Evolutionary conservation across 495 filamentous ascomycete genomes (phyloP).

Genomic region (Niebla homalea): DNA sequence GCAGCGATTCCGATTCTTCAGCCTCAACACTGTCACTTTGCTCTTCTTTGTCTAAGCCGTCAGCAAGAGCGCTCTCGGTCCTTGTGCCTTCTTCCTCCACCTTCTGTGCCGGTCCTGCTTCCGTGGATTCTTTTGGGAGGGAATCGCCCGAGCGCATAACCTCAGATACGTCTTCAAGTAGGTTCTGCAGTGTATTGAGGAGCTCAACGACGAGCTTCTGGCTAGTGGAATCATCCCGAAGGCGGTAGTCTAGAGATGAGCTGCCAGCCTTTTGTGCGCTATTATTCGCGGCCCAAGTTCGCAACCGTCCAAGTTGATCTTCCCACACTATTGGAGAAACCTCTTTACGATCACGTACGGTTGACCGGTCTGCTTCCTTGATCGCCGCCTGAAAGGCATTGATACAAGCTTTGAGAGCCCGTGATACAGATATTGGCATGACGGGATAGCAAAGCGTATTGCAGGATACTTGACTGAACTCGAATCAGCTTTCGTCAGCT

Average conservation of each 20-base stretch:
- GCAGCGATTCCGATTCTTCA: not conserved
- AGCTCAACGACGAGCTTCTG: not conserved
- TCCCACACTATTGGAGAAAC: not conserved
- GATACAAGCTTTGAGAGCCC: too few species aligned
- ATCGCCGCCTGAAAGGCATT: not conserved
- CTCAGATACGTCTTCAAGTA: not conserved
- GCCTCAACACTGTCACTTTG: not conserved
- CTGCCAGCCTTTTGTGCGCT: not conserved
- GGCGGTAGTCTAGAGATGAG: slow-evolving; percentile 6
- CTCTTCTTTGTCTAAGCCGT: not conserved
- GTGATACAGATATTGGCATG: too few species aligned
- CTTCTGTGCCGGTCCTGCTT: too few species aligned
- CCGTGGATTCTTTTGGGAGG: too few species aligned
- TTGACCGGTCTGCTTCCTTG: not conserved
- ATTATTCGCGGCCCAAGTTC: slow-evolving; percentile 8
- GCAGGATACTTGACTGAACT: too few species aligned
- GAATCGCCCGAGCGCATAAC: too few species aligned
- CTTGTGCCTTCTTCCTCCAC: too few species aligned
- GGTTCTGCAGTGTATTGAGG: not conserved
- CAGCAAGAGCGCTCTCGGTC: not conserved
- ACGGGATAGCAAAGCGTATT: too few species aligned
- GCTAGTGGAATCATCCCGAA: slow-evolving; percentile 1
- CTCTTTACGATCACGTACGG: not conserved
- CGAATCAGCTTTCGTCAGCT: too few species aligned
- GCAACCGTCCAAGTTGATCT: slow-evolving; percentile 5